A percentile compares a stretch with the other conserved stretches of the same genome.
phyloP scores from a whole-genome alignment of 2,329 filamentous ascomycete species.

The Cryphonectria naterciae region DNA sequence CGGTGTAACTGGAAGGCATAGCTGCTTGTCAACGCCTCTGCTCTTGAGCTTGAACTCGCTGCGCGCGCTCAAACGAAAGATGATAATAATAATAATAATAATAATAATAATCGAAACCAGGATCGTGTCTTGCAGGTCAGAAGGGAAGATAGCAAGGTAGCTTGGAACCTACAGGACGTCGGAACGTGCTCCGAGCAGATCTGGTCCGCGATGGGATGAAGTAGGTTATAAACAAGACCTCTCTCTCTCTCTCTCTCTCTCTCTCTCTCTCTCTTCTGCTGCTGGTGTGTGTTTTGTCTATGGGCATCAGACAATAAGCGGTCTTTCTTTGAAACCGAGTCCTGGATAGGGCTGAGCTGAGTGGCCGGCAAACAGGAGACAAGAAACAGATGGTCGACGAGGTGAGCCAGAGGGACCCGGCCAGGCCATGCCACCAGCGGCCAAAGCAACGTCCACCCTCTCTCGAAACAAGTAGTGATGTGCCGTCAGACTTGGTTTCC shows the following conservation, averaged over 20 bases:
- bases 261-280: neutral
- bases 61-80: constrained; percentile 4
- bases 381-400: constrained; percentile 7
- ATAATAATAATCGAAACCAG: no score
- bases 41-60: constrained; percentile 21
- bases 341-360: neutral
- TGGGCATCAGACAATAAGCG: constrained; percentile 17
- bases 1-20: constrained; percentile 38
- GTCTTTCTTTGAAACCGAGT: constrained; percentile 10
- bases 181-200: neutral
- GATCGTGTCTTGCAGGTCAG: neutral
- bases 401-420: neutral
- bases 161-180: constrained; percentile 4
- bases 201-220: constrained; percentile 5
- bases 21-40: constrained; percentile 29
- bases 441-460: neutral
- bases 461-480: constrained; percentile 9
- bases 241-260: neutral
- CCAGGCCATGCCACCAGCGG: constrained; percentile 11
- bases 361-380: constrained; percentile 7
- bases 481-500: constrained; percentile 2
- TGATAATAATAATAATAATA: no score
- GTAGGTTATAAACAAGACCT: neutral
- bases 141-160: neutral
- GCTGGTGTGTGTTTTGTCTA: neutral